Evolutionary conservation across 805 yeast species (phyloP), one percentile per base, ranked within the genome.

Genomic region (Cyberlindnera xishuangbannaensis): DNA sequence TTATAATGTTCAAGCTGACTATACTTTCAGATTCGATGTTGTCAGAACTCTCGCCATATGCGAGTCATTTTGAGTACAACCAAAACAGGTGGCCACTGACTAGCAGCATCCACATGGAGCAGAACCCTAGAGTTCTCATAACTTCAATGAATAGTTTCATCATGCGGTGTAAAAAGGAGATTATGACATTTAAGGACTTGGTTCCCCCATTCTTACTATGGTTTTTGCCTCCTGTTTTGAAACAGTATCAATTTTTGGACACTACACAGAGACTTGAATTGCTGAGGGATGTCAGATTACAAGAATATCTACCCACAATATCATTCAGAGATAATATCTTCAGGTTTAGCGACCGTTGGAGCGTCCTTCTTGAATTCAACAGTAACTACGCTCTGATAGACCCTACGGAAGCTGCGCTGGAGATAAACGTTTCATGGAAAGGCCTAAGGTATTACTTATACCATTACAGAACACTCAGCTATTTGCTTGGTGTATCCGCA

Each of bases 391-490:
- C 49, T 2, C 33, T 48, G 9, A 33, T 47, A 3, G 44, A 49
- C 25, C 53, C 50, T 3, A 16, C 20, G 5, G 33, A 34, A 5
- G 48, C 56, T 0, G 30, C 30, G 15, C 25, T 50, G 7, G 37
- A 36, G 10, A 38, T 51, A 8, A 40, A 32, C 21, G 37, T 38
- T 4, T 29, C 48, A 1, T 50, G 53, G 53, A 44, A 34, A 13
- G 56, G 56, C 0, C 15, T 50, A 6, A 37, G 46, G 22, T 44
- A 48, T 25, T 51, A 50, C 24, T 18, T 51, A n/a, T 45, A 44
- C 30, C 43, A 48, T 20, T 43, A 50, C 28, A 44, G 47, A 36
- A 23, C 34, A 1, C 7, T 49, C 5, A 47, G 53, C n/a, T 51
- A 51, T 24, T 8, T 44, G 11, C 4, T 48, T 10, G 54, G 55